Evolutionary conservation across 2,329 filamentous ascomycete species (phyloP).

Genomic region (Ascocoryne sarcoides): DNA sequence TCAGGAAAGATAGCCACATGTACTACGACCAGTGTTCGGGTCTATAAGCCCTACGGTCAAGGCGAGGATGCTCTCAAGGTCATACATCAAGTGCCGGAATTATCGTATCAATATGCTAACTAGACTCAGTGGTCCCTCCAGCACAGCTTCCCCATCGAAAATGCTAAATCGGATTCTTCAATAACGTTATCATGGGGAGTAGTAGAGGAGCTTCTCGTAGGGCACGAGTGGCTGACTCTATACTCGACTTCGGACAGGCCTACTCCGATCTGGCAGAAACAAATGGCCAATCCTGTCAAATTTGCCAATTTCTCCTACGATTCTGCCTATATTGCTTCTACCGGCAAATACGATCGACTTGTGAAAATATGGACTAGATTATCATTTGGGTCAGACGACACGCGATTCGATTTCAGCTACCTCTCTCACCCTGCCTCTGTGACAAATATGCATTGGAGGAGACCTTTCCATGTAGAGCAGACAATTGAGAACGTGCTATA

Average conservation of each 20-base stretch:
- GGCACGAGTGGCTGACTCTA: constrained; percentile 59
- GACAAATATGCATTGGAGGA: constrained; percentile 80
- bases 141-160: constrained; percentile 45
- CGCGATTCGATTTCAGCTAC: constrained; percentile 84
- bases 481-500: constrained; percentile 81
- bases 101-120: constrained; percentile 15
- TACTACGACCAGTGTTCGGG: constrained; percentile 55
- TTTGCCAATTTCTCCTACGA: constrained; percentile 77
- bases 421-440: constrained; percentile 75
- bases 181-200: constrained; percentile 77
- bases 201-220: constrained; percentile 75
- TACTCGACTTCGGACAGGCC: constrained; percentile 46
- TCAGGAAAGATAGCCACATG: constrained; percentile 80
- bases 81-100: constrained; percentile 21
- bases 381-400: constrained; percentile 73
- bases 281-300: constrained; percentile 63
- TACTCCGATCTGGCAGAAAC: constrained; percentile 62
- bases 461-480: constrained; percentile 67
- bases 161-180: constrained; percentile 30
- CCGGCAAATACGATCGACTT: constrained; percentile 68
- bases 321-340: constrained; percentile 76
- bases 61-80: constrained; percentile 69
- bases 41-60: constrained; percentile 69
- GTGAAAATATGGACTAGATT: constrained; percentile 90
- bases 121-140: constrained; percentile 52